phyloP scores from a whole-genome alignment of 2,329 filamentous ascomycete genomes.

The Sclerotinia glacialis region DNA sequence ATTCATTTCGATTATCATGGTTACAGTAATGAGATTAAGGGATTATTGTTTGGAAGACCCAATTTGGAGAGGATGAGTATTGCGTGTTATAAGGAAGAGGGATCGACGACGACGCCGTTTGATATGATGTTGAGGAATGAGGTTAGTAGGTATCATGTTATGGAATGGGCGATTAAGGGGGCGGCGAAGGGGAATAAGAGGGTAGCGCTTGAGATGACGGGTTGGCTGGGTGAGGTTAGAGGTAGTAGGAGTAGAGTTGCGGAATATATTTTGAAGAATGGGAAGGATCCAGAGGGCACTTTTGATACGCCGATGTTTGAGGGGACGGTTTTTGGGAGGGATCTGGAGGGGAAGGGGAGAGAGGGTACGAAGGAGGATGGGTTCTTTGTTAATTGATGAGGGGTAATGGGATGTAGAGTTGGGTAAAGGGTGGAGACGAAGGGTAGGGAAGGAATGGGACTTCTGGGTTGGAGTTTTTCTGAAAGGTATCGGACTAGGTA shows the following conservation, averaged over 20 bases:
- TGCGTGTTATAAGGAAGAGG: constrained; percentile 62
- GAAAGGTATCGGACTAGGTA: too few relatives aligned
- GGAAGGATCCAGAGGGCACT: constrained; percentile 52
- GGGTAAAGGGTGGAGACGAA: too few relatives aligned
- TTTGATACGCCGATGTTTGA: constrained; percentile 50
- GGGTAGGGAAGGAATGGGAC: not conserved
- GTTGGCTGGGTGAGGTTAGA: constrained; percentile 48
- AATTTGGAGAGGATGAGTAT: constrained; percentile 53
- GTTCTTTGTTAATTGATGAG: constrained; percentile 36
- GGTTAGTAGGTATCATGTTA: constrained; percentile 59
- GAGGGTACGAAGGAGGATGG: constrained; percentile 33
- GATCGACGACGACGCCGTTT: constrained; percentile 65
- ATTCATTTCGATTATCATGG: constrained; percentile 68
- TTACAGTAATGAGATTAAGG: constrained; percentile 59
- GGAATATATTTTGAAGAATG: constrained; percentile 51
- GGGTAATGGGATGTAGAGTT: too few relatives aligned
- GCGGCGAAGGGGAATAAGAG: constrained; percentile 49
- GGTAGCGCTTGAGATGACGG: constrained; percentile 46
- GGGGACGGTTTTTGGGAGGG: constrained; percentile 31
- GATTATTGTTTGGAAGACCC: constrained; percentile 57
- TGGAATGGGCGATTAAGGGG: constrained; percentile 51
- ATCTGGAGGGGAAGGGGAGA: constrained; percentile 15
- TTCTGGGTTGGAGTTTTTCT: not conserved
- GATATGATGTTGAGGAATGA: constrained; percentile 66
- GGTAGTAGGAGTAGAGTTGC: constrained; percentile 48